Evolutionary conservation across 1,139 yeast genomes (phyloP).

Genomic region (Eremothecium cymbalariae): DNA sequence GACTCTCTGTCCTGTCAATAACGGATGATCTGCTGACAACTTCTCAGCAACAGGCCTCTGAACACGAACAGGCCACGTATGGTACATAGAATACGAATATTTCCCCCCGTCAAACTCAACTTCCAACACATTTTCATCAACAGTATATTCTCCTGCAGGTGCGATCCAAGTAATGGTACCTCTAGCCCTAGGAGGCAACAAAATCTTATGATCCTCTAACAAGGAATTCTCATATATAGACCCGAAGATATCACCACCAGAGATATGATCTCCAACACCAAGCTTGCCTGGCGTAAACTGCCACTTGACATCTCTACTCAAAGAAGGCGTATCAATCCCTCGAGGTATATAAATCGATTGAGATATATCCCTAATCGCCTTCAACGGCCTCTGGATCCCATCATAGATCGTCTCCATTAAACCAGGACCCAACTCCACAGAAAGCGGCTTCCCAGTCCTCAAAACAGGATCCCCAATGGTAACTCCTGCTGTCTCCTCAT

Average conservation of each 20-base stretch:
- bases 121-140: slow-evolving; percentile 83
- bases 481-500: slow-evolving; percentile 98
- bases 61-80: slow-evolving; percentile 99
- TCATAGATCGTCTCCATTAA: slow-evolving; percentile 97
- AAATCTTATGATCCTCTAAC: slow-evolving; percentile 82
- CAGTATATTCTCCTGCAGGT: slow-evolving; percentile 79
- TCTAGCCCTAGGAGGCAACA: slow-evolving; percentile 95
- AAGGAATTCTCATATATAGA: slow-evolving; percentile 88
- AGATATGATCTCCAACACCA: slow-evolving; percentile 92
- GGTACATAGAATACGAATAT: slow-evolving; percentile 83
- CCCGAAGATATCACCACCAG: slow-evolving; percentile 98
- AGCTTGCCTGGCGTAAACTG: slow-evolving; percentile 74
- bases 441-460: slow-evolving; percentile 95
- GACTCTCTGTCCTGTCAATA: slow-evolving; percentile 97
- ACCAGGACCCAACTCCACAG: slow-evolving; percentile 98
- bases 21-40: slow-evolving; percentile 85
- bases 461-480: slow-evolving; percentile 98
- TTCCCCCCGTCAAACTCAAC: slow-evolving; percentile 90
- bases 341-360: slow-evolving; percentile 95
- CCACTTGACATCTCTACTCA: slow-evolving; percentile 71
- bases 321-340: slow-evolving; percentile 94
- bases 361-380: slow-evolving; percentile 77
- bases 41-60: slow-evolving; percentile 98
- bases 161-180: slow-evolving; percentile 93
- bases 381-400: slow-evolving; percentile 98